Conservation (phyloP, 1,284 basidiomycete species). For the Pseudozyma pruni region DNA sequence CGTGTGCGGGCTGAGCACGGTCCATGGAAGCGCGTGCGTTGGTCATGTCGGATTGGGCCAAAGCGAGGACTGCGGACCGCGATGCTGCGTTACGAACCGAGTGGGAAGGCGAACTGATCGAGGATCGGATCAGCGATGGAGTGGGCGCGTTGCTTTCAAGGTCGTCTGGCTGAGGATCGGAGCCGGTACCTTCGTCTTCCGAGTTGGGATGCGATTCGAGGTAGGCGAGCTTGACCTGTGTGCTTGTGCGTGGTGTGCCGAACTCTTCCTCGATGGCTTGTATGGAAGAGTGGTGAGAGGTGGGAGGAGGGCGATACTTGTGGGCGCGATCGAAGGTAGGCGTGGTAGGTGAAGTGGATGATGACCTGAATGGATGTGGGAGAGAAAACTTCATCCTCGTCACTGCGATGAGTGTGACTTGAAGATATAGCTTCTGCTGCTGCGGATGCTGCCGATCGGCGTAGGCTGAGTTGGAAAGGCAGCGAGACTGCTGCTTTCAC, state of each 20-base stretch:
- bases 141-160: conserved; percentile 14
- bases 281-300: conserved; percentile 42
- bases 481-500: no score
- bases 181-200: conserved; percentile 18
- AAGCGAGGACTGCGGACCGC: no score
- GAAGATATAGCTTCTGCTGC: no score
- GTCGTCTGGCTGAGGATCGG: background rate
- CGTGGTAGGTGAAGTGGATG: conserved; percentile 16
- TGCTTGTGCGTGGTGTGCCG: conserved; percentile 36
- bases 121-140: conserved; percentile 33
- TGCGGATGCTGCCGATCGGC: no score
- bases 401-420: no score
- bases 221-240: conserved; percentile 48
- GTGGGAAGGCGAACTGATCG: conserved; percentile 26
- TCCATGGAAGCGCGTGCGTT: conserved; percentile 10
- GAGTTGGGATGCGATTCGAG: conserved; percentile 45
- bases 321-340: conserved; percentile 42
- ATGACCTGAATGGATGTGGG: conserved; percentile 10
- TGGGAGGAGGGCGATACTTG: conserved; percentile 49
- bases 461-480: no score
- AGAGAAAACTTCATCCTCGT: conserved; percentile 32
- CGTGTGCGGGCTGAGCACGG: conserved; percentile 23
- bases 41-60: conserved; percentile 12
- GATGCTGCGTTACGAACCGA: no score
- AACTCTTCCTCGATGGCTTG: conserved; percentile 46